These are phyloP conservation scores for Tetragonia tetragonoides DNA, from an alignment of 148 eudicot species.

Conservation along the genomic window DNA sequence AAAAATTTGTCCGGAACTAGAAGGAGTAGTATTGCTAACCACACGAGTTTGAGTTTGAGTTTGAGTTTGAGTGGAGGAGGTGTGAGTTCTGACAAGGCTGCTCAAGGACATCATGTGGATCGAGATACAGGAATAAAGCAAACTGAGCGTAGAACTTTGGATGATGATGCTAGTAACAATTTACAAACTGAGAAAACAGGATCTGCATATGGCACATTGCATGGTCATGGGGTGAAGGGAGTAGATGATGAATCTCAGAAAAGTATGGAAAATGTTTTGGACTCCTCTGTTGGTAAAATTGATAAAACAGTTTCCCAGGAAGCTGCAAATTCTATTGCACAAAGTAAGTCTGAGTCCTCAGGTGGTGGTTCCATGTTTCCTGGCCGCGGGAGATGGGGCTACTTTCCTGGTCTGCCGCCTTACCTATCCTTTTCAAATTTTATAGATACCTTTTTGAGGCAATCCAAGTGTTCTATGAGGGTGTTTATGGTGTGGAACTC, in stretches of 20 bases:
- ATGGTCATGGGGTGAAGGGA: constrained; percentile 9
- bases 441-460: constrained; percentile 73
- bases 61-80: background rate
- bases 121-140: constrained; percentile 30
- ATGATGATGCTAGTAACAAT: constrained; percentile 22
- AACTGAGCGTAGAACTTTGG: constrained; percentile 44
- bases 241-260: constrained; percentile 16
- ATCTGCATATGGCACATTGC: constrained; percentile 6
- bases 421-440: constrained; percentile 70
- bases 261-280: constrained; percentile 2
- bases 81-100: constrained; percentile 14
- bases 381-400: constrained; percentile 84
- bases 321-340: constrained; percentile 23
- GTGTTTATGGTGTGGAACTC: constrained; percentile 97
- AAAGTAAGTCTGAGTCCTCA: constrained; percentile 34
- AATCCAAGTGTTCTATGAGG: constrained; percentile 70
- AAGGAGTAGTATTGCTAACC: background rate
- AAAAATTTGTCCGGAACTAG: background rate
- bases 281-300: constrained; percentile 17
- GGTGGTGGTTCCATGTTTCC: constrained; percentile 38
- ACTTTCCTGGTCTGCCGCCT: constrained; percentile 70
- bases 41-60: constrained; percentile 10
- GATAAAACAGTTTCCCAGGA: constrained; percentile 15
- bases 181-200: constrained; percentile 11
- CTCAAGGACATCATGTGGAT: constrained; percentile 4